Evolutionary conservation across 768 basidiomycete species (phyloP).

Genomic region (Wakefieldia striispora): DNA sequence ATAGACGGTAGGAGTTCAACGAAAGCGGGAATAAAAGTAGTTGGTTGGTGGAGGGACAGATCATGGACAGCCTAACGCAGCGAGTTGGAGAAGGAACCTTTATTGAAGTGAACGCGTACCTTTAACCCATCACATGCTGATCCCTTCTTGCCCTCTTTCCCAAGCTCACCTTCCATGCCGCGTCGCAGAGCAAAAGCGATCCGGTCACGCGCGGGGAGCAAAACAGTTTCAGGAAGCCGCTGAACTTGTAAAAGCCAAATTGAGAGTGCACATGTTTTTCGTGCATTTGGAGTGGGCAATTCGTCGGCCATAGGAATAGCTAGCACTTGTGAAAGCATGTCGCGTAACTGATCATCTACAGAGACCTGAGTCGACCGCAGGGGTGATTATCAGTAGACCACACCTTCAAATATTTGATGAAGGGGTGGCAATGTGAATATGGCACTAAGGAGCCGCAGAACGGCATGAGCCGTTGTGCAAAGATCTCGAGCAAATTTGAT

Average conservation of each 20-base stretch:
- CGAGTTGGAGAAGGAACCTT: slow-evolving; percentile 6
- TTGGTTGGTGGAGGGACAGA: slow-evolving; percentile 59
- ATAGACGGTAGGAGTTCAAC: slow-evolving; percentile 57
- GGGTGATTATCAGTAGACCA: slow-evolving; percentile 14
- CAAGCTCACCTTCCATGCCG: slow-evolving; percentile 80
- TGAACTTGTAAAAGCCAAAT: slow-evolving; percentile 75
- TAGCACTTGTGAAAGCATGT: slow-evolving; percentile 60
- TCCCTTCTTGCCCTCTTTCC: slow-evolving; percentile 88
- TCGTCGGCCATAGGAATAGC: slow-evolving; percentile 68
- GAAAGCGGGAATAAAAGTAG: slow-evolving; percentile 69
- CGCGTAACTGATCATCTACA: slow-evolving; percentile 56
- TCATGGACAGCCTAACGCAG: slow-evolving; percentile 67
- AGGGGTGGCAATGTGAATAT: slow-evolving; percentile 61
- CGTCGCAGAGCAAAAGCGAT: slow-evolving; percentile 72
- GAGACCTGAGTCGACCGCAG: slow-evolving; percentile 5
- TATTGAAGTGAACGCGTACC: slow-evolving; percentile 38
- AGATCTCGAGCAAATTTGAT: slow-evolving; percentile 79
- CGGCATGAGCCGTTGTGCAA: slow-evolving; percentile 69
- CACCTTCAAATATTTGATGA: slow-evolving; percentile 62
- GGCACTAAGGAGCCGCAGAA: slow-evolving; percentile 60
- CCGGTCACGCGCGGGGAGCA: slow-evolving; percentile 60
- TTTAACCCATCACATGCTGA: slow-evolving; percentile 75
- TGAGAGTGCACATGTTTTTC: slow-evolving; percentile 80
- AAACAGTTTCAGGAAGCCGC: slow-evolving; percentile 59
- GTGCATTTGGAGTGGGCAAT: slow-evolving; percentile 77